A percentile compares a stretch with the other conserved stretches of the same genome.
Evolutionary conservation across 2,329 filamentous ascomycete species (phyloP).

Genomic region (Aspergillus novoparasiticus): DNA sequence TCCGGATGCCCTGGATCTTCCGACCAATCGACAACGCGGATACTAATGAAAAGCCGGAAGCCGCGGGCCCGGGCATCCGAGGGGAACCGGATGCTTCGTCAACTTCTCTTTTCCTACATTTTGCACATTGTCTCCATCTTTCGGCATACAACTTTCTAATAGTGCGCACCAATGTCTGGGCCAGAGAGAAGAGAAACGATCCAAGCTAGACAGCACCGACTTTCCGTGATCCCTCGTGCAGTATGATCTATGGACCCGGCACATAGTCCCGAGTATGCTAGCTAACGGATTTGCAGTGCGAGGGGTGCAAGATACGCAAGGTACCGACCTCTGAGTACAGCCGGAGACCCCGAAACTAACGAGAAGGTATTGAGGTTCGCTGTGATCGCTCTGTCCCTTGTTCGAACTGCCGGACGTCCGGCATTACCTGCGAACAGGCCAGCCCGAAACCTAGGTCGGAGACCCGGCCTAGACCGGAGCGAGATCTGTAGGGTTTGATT

Average conservation of each 20-base stretch:
- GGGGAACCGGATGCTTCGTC: neutral
- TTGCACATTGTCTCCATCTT: neutral
- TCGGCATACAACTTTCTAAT: neutral
- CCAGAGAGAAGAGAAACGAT: constrained; percentile 15
- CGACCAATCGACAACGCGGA: neutral
- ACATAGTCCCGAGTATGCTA: neutral
- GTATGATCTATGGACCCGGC: constrained; percentile 9
- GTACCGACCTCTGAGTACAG: constrained; percentile 2
- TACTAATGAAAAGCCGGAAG: neutral
- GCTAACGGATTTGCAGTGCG: constrained; percentile 18
- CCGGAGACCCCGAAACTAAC: too few relatives aligned
- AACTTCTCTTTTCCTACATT: neutral
- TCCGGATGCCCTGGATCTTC: too few relatives aligned
- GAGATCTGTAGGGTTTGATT: constrained; percentile 9
- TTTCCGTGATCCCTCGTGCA: constrained; percentile 21
- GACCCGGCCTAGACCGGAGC: constrained; percentile 3
- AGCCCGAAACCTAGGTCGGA: constrained; percentile 3
- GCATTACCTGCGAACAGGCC: constrained; percentile 17
- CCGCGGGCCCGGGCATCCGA: neutral
- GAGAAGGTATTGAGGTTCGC: constrained; percentile 13
- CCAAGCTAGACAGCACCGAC: constrained; percentile 15
- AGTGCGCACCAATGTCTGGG: neutral
- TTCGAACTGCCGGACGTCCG: constrained; percentile 19
- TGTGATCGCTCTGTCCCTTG: constrained; percentile 22
- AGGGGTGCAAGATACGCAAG: constrained; percentile 25